Evolutionary conservation across 192 early-diverging fungal genomes (phyloP).

Genomic region (Phlyctochytrium arcticum): DNA sequence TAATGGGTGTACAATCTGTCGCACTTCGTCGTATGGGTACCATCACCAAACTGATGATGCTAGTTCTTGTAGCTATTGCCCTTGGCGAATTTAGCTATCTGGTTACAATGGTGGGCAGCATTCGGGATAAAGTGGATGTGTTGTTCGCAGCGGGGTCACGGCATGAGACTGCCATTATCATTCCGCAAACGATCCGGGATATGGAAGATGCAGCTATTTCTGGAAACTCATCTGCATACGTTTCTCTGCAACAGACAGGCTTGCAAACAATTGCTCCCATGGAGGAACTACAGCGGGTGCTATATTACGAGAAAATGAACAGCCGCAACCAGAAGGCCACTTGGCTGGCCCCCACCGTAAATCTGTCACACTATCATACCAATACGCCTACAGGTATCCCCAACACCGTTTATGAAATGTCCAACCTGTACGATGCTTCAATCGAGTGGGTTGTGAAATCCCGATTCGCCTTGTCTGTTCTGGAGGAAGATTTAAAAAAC

Average conservation of each 20-base stretch:
- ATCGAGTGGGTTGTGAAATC: not conserved
- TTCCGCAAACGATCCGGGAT: not conserved
- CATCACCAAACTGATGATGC: not conserved
- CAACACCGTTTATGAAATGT: not conserved
- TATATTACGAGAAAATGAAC: no score
- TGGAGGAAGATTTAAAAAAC: no score
- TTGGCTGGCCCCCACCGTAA: no score
- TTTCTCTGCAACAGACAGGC: no score
- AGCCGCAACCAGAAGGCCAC: no score
- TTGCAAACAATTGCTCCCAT: no score
- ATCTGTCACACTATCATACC: no score
- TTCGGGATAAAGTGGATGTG: conserved; percentile 2
- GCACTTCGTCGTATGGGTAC: conserved; percentile 10
- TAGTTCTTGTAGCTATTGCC: not conserved
- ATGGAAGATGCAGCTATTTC: conserved; percentile 10
- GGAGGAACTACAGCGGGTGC: no score
- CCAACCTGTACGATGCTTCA: not conserved
- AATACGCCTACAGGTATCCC: no score
- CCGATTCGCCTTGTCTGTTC: no score
- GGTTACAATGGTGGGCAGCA: not conserved
- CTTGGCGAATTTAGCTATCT: conserved; percentile 11
- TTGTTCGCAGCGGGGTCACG: conserved; percentile 2
- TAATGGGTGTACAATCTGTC: not conserved
- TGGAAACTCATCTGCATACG: no score
- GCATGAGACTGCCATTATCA: not conserved